Evolutionary conservation across 768 basidiomycete genomes (phyloP).

Genomic region (Clathrus columnatus): DNA sequence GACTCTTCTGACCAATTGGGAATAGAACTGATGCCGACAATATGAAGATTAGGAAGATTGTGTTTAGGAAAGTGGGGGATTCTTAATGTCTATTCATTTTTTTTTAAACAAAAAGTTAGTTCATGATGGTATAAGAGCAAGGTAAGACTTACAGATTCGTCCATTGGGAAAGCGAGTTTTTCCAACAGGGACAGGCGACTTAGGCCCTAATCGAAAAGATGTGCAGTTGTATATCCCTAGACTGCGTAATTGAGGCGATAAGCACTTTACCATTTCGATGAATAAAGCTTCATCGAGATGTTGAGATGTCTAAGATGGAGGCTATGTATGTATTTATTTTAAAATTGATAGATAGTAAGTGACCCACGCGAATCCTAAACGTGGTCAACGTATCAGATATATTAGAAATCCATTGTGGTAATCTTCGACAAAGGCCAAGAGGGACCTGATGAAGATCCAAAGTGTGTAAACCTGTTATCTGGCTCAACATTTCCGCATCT

Average conservation of each 20-base stretch:
- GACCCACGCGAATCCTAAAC: slow-evolving; percentile 53
- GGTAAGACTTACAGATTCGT: neutral
- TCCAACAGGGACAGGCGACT: neutral
- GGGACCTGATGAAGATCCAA: slow-evolving; percentile 52
- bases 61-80: neutral
- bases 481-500: slow-evolving; percentile 37
- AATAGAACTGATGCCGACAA: neutral
- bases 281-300: slow-evolving; percentile 48
- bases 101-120: too few species aligned
- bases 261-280: slow-evolving; percentile 34
- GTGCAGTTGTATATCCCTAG: neutral
- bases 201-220: neutral
- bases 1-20: neutral
- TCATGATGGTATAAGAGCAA: too few species aligned
- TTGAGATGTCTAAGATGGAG: slow-evolving; percentile 38
- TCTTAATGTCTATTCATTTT: neutral
- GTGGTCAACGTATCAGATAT: slow-evolving; percentile 38
- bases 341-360: neutral
- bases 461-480: slow-evolving; percentile 31
- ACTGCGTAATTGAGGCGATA: slow-evolving; percentile 28
- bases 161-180: neutral
- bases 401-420: slow-evolving; percentile 47
- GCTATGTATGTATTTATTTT: neutral
- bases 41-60: neutral
- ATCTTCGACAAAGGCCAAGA: slow-evolving; percentile 48